Conservation (phyloP, 2,329 filamentous ascomycete species). For the Colletotrichum sp. region DNA sequence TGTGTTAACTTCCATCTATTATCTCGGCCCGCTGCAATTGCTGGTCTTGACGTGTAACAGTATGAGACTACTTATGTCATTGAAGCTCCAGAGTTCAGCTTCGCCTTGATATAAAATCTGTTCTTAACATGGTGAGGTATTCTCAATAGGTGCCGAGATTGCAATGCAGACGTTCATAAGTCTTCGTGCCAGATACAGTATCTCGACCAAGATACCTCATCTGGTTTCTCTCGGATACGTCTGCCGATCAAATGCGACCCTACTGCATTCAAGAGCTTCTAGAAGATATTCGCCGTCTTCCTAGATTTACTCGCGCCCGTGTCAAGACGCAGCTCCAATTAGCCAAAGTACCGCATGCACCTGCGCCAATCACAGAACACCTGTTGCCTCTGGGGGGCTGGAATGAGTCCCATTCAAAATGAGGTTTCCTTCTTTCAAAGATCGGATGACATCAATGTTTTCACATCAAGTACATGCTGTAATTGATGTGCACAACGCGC, state of each 20-base stretch:
- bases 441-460: neutral
- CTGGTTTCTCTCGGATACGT: neutral
- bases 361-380: neutral
- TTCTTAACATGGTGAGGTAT: neutral
- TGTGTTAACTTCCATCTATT: neutral
- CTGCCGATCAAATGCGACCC: neutral
- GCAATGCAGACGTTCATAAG: neutral
- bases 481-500: neutral
- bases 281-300: neutral
- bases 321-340: neutral
- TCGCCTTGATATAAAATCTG: neutral
- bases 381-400: neutral
- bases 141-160: fast-evolving
- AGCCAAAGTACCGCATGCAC: neutral
- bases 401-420: neutral
- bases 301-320: neutral
- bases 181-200: neutral
- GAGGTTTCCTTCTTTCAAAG: neutral
- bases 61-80: neutral
- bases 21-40: neutral
- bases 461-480: neutral
- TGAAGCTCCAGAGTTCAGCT: fast-evolving
- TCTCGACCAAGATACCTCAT: neutral
- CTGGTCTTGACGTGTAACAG: neutral
- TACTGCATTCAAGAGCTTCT: neutral